phyloP scores from a whole-genome alignment of 2,329 filamentous ascomycete species.

The Fusarium continuum region DNA sequence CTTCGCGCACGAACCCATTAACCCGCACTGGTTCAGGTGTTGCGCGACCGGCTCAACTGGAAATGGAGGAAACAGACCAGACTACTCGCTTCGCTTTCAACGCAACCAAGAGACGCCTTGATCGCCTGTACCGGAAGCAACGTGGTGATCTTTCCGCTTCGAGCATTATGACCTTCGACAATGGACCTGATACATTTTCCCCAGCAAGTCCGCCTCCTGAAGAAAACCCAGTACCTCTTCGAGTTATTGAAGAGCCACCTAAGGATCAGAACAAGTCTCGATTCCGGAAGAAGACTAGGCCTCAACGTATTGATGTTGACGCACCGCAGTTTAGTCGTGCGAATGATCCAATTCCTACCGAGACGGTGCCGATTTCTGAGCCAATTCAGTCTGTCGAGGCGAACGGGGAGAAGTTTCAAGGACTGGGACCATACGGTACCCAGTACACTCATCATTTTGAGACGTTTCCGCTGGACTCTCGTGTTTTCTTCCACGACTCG shows the following conservation, averaged over 20 bases:
- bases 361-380: conserved; percentile 15
- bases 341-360: conserved; percentile 58
- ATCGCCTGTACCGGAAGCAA: conserved; percentile 60
- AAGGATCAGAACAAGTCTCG: conserved; percentile 41
- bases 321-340: conserved; percentile 64
- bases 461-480: conserved; percentile 64
- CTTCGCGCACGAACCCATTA: conserved; percentile 3
- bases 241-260: conserved; percentile 15
- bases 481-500: conserved; percentile 67
- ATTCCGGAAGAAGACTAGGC: conserved; percentile 56
- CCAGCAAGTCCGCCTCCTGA: conserved; percentile 38
- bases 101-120: conserved; percentile 62
- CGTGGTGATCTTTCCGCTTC: conserved; percentile 43
- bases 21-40: conserved; percentile 27
- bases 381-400: conserved; percentile 8
- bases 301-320: conserved; percentile 57
- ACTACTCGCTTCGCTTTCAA: conserved; percentile 55
- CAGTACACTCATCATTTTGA: conserved; percentile 71
- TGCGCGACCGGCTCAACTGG: conserved; percentile 64
- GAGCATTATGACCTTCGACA: conserved; percentile 30
- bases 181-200: conserved; percentile 21
- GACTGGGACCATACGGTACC: conserved; percentile 68
- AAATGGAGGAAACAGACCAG: conserved; percentile 54
- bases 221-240: conserved; percentile 37
- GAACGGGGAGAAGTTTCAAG: conserved; percentile 52